A percentile compares a stretch with the other conserved stretches of the same genome.
phyloP scores from a whole-genome alignment of 345 rosid genomes.

The Pugionium dolabratum region DNA sequence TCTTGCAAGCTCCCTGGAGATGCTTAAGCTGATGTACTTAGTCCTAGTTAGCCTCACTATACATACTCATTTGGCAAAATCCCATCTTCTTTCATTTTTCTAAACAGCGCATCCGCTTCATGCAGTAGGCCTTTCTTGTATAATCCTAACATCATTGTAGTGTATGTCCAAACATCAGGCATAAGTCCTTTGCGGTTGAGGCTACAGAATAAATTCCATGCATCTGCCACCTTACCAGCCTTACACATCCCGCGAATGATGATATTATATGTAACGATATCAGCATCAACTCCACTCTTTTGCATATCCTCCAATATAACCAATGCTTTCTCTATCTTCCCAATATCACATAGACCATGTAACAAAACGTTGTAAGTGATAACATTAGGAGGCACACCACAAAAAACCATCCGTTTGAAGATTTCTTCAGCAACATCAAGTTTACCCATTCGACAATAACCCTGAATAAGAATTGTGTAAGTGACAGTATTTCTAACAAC shows the following conservation, averaged over 20 bases:
- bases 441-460: constrained; percentile 38
- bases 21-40: constrained; percentile 1
- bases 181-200: constrained; percentile 21
- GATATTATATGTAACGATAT: constrained; percentile 42
- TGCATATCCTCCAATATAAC: constrained; percentile 39
- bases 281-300: constrained; percentile 16
- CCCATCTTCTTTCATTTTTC: constrained; percentile 39
- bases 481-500: constrained; percentile 33
- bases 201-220: constrained; percentile 35
- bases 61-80: constrained; percentile 28
- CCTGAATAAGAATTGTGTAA: constrained; percentile 37
- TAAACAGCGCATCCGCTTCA: constrained; percentile 41
- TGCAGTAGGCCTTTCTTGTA: constrained; percentile 39
- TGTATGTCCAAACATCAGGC: constrained; percentile 40
- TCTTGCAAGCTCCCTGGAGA: constrained; percentile 24
- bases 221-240: constrained; percentile 38
- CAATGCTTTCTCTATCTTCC: constrained; percentile 42
- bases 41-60: constrained; percentile 17
- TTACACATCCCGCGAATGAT: constrained; percentile 43
- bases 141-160: constrained; percentile 39
- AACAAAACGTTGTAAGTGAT: constrained; percentile 43
- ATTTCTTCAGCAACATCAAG: constrained; percentile 36
- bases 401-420: constrained; percentile 36
- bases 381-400: constrained; percentile 37
- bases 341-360: constrained; percentile 37